These are phyloP conservation scores for Phytophthora citrophthora DNA, from an alignment of 352 stramenopile species.

Conservation along the genomic window DNA sequence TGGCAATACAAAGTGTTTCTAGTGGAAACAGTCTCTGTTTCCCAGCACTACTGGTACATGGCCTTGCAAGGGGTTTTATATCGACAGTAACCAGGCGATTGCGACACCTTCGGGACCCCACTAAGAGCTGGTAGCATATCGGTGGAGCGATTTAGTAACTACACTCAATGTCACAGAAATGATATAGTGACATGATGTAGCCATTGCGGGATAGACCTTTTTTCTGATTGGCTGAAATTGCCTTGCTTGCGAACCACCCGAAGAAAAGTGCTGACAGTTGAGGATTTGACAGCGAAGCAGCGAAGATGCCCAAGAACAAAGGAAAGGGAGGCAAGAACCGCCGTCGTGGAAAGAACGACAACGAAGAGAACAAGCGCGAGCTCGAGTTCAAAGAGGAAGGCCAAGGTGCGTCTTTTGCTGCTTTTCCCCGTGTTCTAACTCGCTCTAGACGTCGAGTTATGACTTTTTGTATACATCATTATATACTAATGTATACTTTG, in stretches of 20 bases:
- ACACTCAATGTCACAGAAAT: too few species aligned
- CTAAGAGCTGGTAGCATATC: too few species aligned
- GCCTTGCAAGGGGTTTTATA: too few species aligned
- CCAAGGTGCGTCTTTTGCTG: conserved; percentile 78
- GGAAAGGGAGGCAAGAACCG: conserved; percentile 99
- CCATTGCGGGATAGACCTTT: too few species aligned
- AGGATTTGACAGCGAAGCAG: conserved; percentile 28
- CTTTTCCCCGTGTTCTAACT: not conserved
- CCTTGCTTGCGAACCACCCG: conserved; percentile 27
- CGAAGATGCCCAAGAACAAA: conserved; percentile 89
- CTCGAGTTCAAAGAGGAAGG: conserved; percentile 99
- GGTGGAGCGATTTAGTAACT: too few species aligned
- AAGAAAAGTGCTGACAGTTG: conserved; percentile 26
- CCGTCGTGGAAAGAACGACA: conserved; percentile 98
- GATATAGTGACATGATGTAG: too few species aligned
- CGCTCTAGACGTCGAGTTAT: conserved; percentile 4
- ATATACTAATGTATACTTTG: conserved; percentile 11
- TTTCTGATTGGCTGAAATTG: conserved; percentile 35
- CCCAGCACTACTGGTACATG: too few species aligned
- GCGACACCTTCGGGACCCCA: too few species aligned
- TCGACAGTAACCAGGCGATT: too few species aligned
- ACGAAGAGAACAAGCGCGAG: conserved; percentile 99
- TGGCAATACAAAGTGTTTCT: too few species aligned
- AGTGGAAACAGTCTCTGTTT: too few species aligned
- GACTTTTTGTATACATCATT: conserved; percentile 11